Evolutionary conservation across 192 early-diverging fungal genomes (phyloP).

Genomic region (Podila clonocystis): DNA sequence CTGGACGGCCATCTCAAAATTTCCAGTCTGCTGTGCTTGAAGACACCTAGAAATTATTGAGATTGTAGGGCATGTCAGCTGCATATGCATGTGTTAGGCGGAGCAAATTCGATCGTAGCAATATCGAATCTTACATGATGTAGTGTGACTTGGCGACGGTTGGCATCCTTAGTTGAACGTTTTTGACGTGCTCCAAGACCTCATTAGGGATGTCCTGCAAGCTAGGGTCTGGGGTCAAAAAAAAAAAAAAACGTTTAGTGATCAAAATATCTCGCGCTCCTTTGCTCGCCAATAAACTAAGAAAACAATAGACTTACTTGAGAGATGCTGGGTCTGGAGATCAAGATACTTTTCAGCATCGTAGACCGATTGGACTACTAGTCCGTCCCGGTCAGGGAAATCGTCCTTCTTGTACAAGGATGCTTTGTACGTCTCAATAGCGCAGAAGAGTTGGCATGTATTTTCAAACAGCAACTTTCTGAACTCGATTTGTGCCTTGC

Average conservation of each 20-base stretch:
- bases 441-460: slow-evolving; percentile 25
- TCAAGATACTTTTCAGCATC: slow-evolving; percentile 41
- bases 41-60: slow-evolving; percentile 19
- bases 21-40: slow-evolving; percentile 45
- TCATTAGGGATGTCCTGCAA: slow-evolving; percentile 33
- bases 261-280: neutral
- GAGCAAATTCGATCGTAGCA: neutral
- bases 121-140: slow-evolving; percentile 29
- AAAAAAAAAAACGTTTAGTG: neutral
- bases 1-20: slow-evolving; percentile 53
- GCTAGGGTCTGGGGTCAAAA: slow-evolving; percentile 10
- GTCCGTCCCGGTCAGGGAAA: neutral
- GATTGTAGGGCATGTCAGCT: neutral
- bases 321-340: slow-evolving; percentile 19
- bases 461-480: slow-evolving; percentile 33
- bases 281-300: neutral
- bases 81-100: neutral
- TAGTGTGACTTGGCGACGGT: slow-evolving; percentile 50
- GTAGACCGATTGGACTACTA: slow-evolving; percentile 13
- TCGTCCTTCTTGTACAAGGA: slow-evolving; percentile 8
- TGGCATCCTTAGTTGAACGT: slow-evolving; percentile 48
- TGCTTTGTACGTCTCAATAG: slow-evolving; percentile 34
- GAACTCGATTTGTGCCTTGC: slow-evolving; percentile 50
- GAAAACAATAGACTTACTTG: slow-evolving; percentile 8
- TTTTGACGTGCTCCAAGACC: slow-evolving; percentile 33